Evolutionary conservation across 2,329 filamentous ascomycete genomes (phyloP), one percentile per base, ranked within the genome.

Genomic region (Metarhizium sp.): DNA sequence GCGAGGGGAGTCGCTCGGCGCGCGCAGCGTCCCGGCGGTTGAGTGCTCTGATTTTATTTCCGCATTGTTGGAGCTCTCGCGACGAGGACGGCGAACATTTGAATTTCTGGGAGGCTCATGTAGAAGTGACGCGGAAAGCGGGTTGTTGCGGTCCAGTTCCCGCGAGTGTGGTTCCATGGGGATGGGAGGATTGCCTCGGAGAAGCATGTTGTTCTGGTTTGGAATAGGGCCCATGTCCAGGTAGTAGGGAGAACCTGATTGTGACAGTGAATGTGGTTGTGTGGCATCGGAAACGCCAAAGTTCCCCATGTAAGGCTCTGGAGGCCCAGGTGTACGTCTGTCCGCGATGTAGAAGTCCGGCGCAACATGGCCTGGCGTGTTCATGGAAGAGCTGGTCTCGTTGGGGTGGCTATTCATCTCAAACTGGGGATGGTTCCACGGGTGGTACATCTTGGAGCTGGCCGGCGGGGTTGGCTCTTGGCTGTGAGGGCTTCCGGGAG

Each of bases 381-480:
- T 61, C 69, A 79, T 73, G 6, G 77, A 75, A n/a, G 76, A 77
- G 25, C 71, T 71, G 20, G 71, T 66, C 53, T 77, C 73, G 56
- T 71, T 74, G 34, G 68, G 68, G 29, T 71, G 66, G 51, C 71
- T 66, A 58, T 69, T 70, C 54, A 78, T 66, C 43, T 74, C 71
- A 60, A 78, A 77, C 36, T 61, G 57, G 25, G 32, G 20, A 54
- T 69, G 56, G 58, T 63, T 63, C 71, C 73, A 79, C 36, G 67
- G 63, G 32, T 67, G 63, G 55, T 75, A 76, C 69, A 78, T 73
- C 53, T 70, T 75, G 56, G 75, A 73, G 38, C 71, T 73, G 46
- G 68, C 69, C n/a, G 77, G 74, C 47, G 78, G 76, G 10, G 75
- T 77, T 40, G 73, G 75, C 53, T 75, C 74, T 58, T 78, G 76